A percentile compares a stretch with the other conserved stretches of the same genome.
These are phyloP conservation scores for Aspergillus wentii DNA, from an alignment of 495 filamentous ascomycete species.

Conservation along the genomic window DNA sequence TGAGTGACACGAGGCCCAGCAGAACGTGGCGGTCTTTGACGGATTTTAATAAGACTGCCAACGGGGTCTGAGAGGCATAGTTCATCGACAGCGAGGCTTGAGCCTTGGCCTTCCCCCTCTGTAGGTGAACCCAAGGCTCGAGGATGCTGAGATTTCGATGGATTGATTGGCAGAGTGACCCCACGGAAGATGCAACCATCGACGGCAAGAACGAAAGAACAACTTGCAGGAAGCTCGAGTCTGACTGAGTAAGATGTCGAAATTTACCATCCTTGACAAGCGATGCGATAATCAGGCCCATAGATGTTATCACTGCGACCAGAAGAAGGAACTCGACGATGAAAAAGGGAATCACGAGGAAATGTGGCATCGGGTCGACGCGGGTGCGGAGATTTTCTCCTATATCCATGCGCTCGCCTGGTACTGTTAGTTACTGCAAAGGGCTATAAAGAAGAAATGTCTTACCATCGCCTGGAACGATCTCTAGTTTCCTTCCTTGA, in stretches of 20 bases:
- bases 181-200: slow-evolving; percentile 32
- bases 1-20: slow-evolving; percentile 27
- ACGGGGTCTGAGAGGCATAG: slow-evolving; percentile 34
- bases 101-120: slow-evolving; percentile 29
- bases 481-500: slow-evolving; percentile 26
- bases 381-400: slow-evolving; percentile 19
- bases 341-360: slow-evolving; percentile 36
- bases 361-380: slow-evolving; percentile 35
- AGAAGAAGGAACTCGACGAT: slow-evolving; percentile 33
- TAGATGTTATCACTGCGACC: slow-evolving; percentile 29
- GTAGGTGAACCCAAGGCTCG: slow-evolving; percentile 42
- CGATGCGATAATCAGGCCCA: slow-evolving; percentile 27
- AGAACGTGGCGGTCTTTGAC: slow-evolving; percentile 27
- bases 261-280: slow-evolving; percentile 29
- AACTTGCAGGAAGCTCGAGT: slow-evolving; percentile 32
- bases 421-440: slow-evolving; percentile 2
- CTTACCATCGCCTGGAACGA: slow-evolving; percentile 31
- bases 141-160: slow-evolving; percentile 37
- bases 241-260: slow-evolving; percentile 30
- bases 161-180: slow-evolving; percentile 34
- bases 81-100: slow-evolving; percentile 30
- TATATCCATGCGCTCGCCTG: slow-evolving; percentile 23
- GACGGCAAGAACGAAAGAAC: slow-evolving; percentile 34
- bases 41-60: slow-evolving; percentile 27
- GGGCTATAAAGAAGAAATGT: not conserved